These are phyloP conservation scores for Botryobasidium botryosum DNA, from an alignment of 768 basidiomycete species.

Conservation along the genomic window DNA sequence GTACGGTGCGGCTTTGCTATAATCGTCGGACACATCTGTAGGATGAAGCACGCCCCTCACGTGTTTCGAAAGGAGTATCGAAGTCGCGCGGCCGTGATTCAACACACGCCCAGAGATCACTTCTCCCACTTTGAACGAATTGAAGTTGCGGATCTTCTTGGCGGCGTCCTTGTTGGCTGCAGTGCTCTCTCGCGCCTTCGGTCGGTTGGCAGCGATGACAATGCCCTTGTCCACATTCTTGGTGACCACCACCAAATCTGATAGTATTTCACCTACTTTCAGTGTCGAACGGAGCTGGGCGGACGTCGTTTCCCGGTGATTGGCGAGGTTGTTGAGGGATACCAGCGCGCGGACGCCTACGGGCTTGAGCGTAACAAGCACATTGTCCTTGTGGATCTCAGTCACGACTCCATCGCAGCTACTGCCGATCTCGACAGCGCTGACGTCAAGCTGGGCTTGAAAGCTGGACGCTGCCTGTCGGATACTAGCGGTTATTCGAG, in stretches of 20 bases:
- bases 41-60: constrained; percentile 67
- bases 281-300: constrained; percentile 46
- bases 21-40: constrained; percentile 71
- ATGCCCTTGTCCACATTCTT: constrained; percentile 74
- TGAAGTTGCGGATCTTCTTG: constrained; percentile 32
- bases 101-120: constrained; percentile 66
- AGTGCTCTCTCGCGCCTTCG: constrained; percentile 34
- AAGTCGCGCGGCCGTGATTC: constrained; percentile 39
- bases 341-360: constrained; percentile 59
- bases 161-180: constrained; percentile 28
- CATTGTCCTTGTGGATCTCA: constrained; percentile 76
- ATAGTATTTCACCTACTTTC: constrained; percentile 49
- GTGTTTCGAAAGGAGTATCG: constrained; percentile 55
- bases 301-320: constrained; percentile 47
- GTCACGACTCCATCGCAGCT: constrained; percentile 50
- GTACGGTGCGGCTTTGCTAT: constrained; percentile 36
- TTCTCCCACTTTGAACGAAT: constrained; percentile 53
- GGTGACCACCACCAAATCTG: constrained; percentile 74
- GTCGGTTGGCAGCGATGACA: constrained; percentile 66
- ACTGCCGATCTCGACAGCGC: constrained; percentile 59
- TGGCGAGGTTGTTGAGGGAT: constrained; percentile 78
- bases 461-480: constrained; percentile 51
- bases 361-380: constrained; percentile 53
- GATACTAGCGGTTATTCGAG: constrained; percentile 68
- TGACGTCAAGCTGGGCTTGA: constrained; percentile 39